Base-by-base conservation (phyloP, 2,329 filamentous ascomycete genomes). In the Grosmannia huntii region DNA sequence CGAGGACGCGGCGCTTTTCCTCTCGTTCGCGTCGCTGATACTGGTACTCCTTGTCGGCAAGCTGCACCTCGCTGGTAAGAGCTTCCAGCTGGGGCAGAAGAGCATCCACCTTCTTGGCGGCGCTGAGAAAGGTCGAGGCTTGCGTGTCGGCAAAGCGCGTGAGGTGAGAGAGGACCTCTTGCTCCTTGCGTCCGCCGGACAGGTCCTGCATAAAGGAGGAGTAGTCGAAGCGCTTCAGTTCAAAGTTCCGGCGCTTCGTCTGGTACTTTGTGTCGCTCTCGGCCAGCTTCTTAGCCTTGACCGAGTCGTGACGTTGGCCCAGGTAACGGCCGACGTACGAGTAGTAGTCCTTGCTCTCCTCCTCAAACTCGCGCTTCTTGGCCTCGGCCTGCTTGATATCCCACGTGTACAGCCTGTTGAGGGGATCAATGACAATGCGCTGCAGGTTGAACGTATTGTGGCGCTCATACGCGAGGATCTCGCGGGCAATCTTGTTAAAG, bases 191-290 rank as follows among this genome's bases (percentile, higher is more conserved):
- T n/a, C 94, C 94, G 33, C 94, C 94, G 62, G 97, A 94, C n/a
- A 99, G 78, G 74, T 99, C 94, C 67, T 97, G 92, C 89, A 99
- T 95, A 68, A 97, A 99, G 16, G 90, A 96, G 3, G 92, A 97
- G 70, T 99, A 99, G 71, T 99, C 95, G 67, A 99, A 99, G 11
- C 95, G 86, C 74, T 95, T 96, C 59, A 99, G 79, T 74, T 99
- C 94, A 67, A 99, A 99, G 65, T 90, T 96, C 51, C 89, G 85
- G 64, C 91, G 83, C 75, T 97, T 97, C 52, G 81, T 84, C 70
- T 97, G 92, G 68, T 97, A 99, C 68, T 99, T 99, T 36, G 89
- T 87, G 70, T 99, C 94, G 65, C 90, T 96, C 66, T 96, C 90
- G 48, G 83, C 88, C 62, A 94, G 84, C 73, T 97, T 97, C 79